A percentile compares a stretch with the other conserved stretches of the same genome.
Evolutionary conservation across 1,139 yeast genomes (phyloP).

Genomic region (Sugiyamaella novakii): DNA sequence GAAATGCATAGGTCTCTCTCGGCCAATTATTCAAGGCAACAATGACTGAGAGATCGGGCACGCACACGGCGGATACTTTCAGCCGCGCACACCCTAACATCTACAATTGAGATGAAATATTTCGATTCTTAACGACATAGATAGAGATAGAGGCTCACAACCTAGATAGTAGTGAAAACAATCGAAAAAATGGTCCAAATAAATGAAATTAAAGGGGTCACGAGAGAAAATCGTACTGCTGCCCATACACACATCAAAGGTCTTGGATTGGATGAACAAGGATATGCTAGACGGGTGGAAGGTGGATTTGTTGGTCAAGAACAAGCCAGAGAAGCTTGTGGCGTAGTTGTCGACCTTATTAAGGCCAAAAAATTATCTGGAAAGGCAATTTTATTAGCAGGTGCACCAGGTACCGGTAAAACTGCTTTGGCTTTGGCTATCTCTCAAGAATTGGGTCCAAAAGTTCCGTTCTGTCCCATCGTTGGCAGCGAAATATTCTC

Average conservation of each 20-base stretch:
- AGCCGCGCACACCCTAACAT: too few relatives aligned
- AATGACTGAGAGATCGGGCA: too few relatives aligned
- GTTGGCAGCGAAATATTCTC: conserved; percentile 94
- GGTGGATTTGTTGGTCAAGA: conserved; percentile 96
- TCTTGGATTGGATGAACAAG: conserved; percentile 88
- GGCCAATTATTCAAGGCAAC: too few relatives aligned
- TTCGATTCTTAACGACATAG: not conserved
- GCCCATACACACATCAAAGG: conserved; percentile 98
- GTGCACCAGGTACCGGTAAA: conserved; percentile 98
- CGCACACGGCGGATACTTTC: too few relatives aligned
- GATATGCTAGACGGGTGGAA: conserved; percentile 79
- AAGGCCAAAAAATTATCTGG: conserved; percentile 94
- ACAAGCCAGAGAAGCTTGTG: conserved; percentile 97
- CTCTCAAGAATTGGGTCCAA: conserved; percentile 96
- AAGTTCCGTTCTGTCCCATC: conserved; percentile 97
- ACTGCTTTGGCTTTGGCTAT: conserved; percentile 96
- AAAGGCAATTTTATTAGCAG: conserved; percentile 91
- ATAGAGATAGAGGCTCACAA: not conserved
- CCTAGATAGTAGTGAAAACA: too few relatives aligned
- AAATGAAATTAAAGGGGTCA: conserved; percentile 71
- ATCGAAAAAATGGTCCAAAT: conserved; percentile 94
- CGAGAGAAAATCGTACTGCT: conserved; percentile 79
- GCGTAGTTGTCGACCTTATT: conserved; percentile 90
- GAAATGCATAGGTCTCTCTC: too few relatives aligned
- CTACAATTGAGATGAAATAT: too few relatives aligned